Base-by-base conservation (phyloP, 1,284 basidiomycete species). In the Puccinia triticina region DNA sequence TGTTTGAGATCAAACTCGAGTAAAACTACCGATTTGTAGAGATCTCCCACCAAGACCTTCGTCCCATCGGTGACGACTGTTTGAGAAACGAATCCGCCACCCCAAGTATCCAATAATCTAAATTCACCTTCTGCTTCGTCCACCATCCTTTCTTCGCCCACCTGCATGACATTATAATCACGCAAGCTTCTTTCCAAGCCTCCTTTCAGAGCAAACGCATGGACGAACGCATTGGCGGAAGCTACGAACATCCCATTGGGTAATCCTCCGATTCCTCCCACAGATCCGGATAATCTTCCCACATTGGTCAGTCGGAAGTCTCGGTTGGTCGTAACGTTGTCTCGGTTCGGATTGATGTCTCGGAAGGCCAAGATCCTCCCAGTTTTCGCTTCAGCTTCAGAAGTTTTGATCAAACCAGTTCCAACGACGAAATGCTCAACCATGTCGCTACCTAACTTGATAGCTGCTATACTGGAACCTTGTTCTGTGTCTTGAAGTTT, bases 101-200 rank as follows among this genome's bases (percentile, higher is more conserved):
- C 69, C 78, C 78, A 81, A 12, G 78, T 73, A 81, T 81, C 78
- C 21, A 81, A 61, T 29, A 73, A 29, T 64, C 64, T 37, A n/a
- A 81, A 73, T 37, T 32, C 57, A 29, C 32, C 67, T 48, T 74
- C 23, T 23, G 18, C n/a, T 40, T 74, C 72, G 29, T 55, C 29
- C 32, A 8, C 29, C 7, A 5, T 18, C 29, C 43, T 43, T 48
- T 14, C 69, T 12, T 2, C 43, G 29, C 14, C 3, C 43, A 2
- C 12, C 1, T 71, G 43, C 8, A n/a, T 26, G 23, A 10, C 18
- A 10, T 23, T 29, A 11, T 32, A 26, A 53, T 21, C 37, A 43
- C 37, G 34, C 40, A 71, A 43, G 37, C 11, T 16, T 14, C 8
- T 7, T 50, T 21, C 48, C 8, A 21, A 50, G 48, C 48, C 67